Evolutionary conservation across 441 rosid genomes (phyloP).

Genomic region (Viola pubescens): DNA sequence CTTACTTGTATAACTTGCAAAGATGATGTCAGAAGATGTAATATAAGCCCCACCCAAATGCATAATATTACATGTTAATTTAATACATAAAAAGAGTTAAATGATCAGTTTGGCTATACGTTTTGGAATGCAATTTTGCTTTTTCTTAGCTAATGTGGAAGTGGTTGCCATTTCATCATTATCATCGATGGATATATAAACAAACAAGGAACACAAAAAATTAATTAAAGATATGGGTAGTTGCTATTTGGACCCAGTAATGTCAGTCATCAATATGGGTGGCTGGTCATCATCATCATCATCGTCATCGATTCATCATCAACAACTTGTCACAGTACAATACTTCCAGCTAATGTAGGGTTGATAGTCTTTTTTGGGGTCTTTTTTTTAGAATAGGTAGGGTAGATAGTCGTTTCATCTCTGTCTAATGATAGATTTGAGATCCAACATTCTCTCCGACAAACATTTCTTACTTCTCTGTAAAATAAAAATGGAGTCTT

Average conservation of each 20-base stretch:
- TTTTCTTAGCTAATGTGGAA: neutral
- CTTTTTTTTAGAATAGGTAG: too few species aligned
- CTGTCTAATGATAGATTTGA: neutral
- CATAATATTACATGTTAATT: too few species aligned
- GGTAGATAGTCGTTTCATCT: neutral
- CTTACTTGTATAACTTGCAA: too few species aligned
- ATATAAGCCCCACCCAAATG: too few species aligned
- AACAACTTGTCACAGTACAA: neutral
- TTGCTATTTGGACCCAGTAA: slow-evolving; percentile 9
- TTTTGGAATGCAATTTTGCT: too few species aligned
- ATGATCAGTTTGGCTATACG: too few species aligned
- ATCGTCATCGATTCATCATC: neutral
- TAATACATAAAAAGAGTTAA: too few species aligned
- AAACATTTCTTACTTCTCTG: too few species aligned
- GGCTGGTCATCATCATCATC: slow-evolving; percentile 14
- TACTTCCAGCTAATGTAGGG: neutral
- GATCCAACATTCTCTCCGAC: too few species aligned
- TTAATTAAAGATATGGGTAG: neutral
- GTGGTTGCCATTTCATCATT: slow-evolving; percentile 27
- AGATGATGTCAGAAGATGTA: too few species aligned
- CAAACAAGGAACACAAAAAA: neutral
- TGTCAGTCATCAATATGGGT: slow-evolving; percentile 16
- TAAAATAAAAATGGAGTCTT: too few species aligned
- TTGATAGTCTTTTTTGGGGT: too few species aligned
- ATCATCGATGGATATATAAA: slow-evolving; percentile 6